Base-by-base conservation (phyloP, 805 yeast species). In the Millerago galiae region DNA sequence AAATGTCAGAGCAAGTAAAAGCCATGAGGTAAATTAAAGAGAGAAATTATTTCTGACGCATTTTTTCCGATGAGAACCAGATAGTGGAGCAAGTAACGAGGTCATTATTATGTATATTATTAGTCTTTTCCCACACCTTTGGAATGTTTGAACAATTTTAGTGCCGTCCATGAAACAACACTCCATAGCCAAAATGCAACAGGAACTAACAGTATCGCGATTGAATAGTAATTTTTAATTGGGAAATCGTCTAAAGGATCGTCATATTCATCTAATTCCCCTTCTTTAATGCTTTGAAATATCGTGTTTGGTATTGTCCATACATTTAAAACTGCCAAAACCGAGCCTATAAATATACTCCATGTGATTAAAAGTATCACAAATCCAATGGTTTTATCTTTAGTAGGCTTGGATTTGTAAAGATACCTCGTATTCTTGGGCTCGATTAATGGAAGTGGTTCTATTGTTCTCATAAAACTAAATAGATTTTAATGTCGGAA, bases 91-190 rank as follows among this genome's bases (percentile, higher is more conserved):
- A n/a, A n/a, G 4, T 26, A 26, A 10, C 9, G 10, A 26, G 10
- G 28, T 26, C 28, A 26, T 5, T 11, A 26, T 26, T 26, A 7
- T 10, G 31, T 9, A 29, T n/a, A 16, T n/a, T n/a, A 16, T 27
- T 5, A 27, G 11, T 27, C 29, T 27, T 27, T 21, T 7, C 24
- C 24, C 4, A 21, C 72, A 8, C 88, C 88, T 51, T 79, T 82
- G 17, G 93, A 82, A 56, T 86, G 93, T 43, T 88, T 68, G 62
- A 86, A 86, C 43, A 85, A 64, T 60, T 86, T 86, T 73, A 85
- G 70, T 30, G 93, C 90, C 35, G 79, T 68, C 95, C 95, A 86
- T 10, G 89, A 77, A 4, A 74, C 63, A 9, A 79, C 62, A 34
- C 89, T 77, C 95, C 95, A 85, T 5, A 78, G 59, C 84, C 85